Evolutionary conservation across 2,329 filamentous ascomycete genomes (phyloP).

Genomic region (Arthrobotrys sphaeroides): DNA sequence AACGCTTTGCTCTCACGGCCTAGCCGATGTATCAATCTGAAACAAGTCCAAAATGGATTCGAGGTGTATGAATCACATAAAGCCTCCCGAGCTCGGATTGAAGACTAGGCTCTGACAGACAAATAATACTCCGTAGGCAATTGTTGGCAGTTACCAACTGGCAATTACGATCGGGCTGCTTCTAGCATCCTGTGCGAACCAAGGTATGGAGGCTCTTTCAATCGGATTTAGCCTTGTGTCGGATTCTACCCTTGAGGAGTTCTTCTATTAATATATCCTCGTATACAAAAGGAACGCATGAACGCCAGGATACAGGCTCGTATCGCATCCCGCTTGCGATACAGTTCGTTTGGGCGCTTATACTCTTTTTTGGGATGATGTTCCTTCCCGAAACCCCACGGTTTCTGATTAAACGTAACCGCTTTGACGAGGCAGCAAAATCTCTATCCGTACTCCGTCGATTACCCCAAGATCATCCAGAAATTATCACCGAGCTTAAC

Average conservation of each 20-base stretch:
- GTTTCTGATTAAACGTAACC: slow-evolving; percentile 72
- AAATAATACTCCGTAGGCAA: slow-evolving; percentile 60
- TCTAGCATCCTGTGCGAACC: slow-evolving; percentile 74
- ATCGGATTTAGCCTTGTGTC: no score
- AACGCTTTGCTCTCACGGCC: background rate
- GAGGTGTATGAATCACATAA: slow-evolving; percentile 65
- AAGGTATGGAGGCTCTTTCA: slow-evolving; percentile 61
- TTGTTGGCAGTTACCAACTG: slow-evolving; percentile 79
- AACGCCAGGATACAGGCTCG: slow-evolving; percentile 69
- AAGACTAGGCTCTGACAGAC: background rate
- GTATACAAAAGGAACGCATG: slow-evolving; percentile 64
- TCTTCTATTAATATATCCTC: no score
- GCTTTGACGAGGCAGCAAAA: slow-evolving; percentile 72
- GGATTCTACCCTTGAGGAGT: no score
- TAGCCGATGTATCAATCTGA: slow-evolving; percentile 76
- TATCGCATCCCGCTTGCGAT: slow-evolving; percentile 81
- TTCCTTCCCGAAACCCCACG: slow-evolving; percentile 81
- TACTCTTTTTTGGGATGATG: slow-evolving; percentile 74
- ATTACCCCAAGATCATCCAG: slow-evolving; percentile 68
- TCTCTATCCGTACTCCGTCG: slow-evolving; percentile 71
- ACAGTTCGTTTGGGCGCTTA: slow-evolving; percentile 76
- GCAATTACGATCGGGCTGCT: slow-evolving; percentile 78
- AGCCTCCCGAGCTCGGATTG: background rate
- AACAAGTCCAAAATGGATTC: slow-evolving; percentile 83
- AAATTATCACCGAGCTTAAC: slow-evolving; percentile 69